phyloP scores from a whole-genome alignment of 345 rosid genomes.

The Moringa oleifera region DNA sequence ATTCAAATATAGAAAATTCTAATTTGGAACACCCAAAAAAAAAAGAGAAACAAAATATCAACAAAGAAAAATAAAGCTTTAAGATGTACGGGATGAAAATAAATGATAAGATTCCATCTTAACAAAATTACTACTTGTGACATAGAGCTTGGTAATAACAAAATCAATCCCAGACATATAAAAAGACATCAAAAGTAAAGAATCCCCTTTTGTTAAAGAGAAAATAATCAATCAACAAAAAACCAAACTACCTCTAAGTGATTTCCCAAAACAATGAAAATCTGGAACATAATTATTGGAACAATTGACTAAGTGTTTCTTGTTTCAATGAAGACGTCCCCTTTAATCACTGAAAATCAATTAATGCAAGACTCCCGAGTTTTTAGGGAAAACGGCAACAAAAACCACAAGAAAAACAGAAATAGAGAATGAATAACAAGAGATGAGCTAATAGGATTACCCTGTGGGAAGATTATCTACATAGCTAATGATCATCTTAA shows the following conservation, averaged over 20 bases:
- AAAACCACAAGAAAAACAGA: neutral
- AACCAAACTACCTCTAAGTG: neutral
- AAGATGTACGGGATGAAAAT: too few species aligned
- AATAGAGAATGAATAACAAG: neutral
- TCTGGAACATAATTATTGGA: neutral
- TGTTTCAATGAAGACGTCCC: neutral
- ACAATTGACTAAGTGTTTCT: neutral
- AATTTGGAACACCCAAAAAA: too few species aligned
- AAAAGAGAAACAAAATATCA: too few species aligned
- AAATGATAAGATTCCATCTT: too few species aligned
- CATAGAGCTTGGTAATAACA: neutral
- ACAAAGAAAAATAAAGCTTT: too few species aligned
- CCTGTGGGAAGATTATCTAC: conserved; percentile 95
- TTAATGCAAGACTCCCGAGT: neutral
- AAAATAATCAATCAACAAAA: neutral
- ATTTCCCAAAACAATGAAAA: neutral
- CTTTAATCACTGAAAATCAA: neutral
- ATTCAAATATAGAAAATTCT: too few species aligned
- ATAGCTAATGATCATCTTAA: conserved; percentile 90
- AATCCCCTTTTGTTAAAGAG: neutral
- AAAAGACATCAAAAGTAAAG: too few species aligned
- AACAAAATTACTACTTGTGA: too few species aligned
- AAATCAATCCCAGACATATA: too few species aligned
- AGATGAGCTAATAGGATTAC: conserved; percentile 21
- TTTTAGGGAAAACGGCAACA: neutral